Base-by-base conservation (phyloP, 257 asterid genomes). In the Solanum piurae region DNA sequence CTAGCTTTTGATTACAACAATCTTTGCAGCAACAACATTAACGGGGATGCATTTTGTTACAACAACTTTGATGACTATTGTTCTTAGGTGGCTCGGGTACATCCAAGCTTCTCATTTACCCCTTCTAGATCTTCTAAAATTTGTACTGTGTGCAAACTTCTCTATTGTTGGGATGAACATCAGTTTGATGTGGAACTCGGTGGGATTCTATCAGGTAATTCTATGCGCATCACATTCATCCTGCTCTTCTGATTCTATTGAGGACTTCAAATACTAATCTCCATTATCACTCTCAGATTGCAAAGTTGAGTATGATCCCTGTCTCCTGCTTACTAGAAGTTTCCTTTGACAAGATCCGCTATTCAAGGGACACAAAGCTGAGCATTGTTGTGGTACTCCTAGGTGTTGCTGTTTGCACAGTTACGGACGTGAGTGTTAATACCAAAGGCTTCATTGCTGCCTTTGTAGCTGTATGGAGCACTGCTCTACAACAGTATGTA, bases 171-270 rank as follows among this genome's bases (percentile, higher is more conserved):
- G 99, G 91, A 97, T 97, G 99, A 97, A 97, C 92, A 97, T 96
- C 89, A 97, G 99, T 91, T 90, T 97, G 76, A 97, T 97, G 99
- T 97, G 99, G 99, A 97, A 97, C 88, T 97, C 99, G 14, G 99
- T 97, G 89, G 99, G 99, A 92, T 96, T 95, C 90, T 96, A 97
- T 94, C 99, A 97, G 99, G 99, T 97, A 92, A 86, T 87, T 74
- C 55, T 72, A 31, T 71, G 86, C 86, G 36, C 74, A 84, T 42
- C 58, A 66, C 66, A 52, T 74, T 86, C 62, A 79, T 5, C 86
- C 86, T 3, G 33, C 87, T 68, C 71, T 34, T 49, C 55, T 60
- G 71, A 86, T 49, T 73, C 69, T 73, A 74, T 46, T 86, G 68
- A 38, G 58, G 75, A 86, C 25, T 73, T 73, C 85, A 73, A 34